Evolutionary conservation across 768 basidiomycete species (phyloP).

Genomic region (Suillus discolor): DNA sequence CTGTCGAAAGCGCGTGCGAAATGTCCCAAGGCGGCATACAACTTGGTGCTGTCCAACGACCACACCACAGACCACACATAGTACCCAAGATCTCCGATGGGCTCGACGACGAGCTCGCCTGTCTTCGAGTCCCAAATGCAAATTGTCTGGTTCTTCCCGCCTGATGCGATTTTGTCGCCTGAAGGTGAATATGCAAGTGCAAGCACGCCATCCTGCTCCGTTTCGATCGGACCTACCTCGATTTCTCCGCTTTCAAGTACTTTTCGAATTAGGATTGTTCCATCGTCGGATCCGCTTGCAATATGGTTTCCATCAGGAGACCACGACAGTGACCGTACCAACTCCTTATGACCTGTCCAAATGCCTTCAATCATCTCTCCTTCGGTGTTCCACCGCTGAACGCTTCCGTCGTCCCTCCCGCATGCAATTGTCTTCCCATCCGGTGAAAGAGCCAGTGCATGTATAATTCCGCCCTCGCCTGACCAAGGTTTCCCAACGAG

Average conservation of each 20-base stretch:
- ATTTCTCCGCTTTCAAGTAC: not conserved
- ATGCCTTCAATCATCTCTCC: not conserved
- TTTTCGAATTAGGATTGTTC: not conserved
- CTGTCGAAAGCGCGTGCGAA: slow-evolving; percentile 1
- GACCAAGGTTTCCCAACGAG: not conserved
- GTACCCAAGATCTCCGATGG: not conserved
- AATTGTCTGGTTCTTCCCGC: not conserved
- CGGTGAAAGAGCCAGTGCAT: not conserved
- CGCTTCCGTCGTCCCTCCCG: not conserved
- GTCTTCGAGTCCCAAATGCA: not conserved
- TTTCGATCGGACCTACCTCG: not conserved
- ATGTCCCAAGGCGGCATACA: not conserved
- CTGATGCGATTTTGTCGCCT: not conserved
- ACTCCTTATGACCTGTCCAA: not conserved
- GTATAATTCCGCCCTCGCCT: not conserved
- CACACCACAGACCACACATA: not conserved
- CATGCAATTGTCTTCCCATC: not conserved
- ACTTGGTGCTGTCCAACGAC: not conserved
- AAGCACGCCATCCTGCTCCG: not conserved
- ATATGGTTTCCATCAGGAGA: not conserved
- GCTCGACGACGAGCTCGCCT: not conserved
- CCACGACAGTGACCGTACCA: not conserved
- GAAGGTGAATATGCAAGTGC: not conserved
- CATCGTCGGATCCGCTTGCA: not conserved
- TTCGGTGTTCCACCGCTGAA: not conserved